These are phyloP conservation scores for Pseudogymnoascus sp. DNA, from an alignment of 2,329 filamentous ascomycete genomes.

Conservation along the genomic window DNA sequence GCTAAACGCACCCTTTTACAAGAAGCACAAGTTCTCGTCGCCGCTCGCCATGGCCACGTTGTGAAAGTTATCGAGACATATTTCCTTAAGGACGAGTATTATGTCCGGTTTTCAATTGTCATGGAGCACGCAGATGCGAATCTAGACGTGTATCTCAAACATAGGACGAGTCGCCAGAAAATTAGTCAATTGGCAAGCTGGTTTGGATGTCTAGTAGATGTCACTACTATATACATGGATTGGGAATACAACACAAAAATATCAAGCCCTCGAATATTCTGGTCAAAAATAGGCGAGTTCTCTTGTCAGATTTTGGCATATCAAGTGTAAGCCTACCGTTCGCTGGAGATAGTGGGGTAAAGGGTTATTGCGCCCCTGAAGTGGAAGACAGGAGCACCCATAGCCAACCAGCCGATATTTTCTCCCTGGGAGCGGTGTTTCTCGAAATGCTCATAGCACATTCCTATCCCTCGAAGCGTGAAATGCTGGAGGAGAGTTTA, in stretches of 20 bases:
- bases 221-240: background rate
- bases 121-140: too few relatives aligned
- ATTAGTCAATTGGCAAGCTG: too few relatives aligned
- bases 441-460: slow-evolving; percentile 12
- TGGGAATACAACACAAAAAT: slow-evolving; percentile 10
- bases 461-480: background rate
- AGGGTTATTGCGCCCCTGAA: slow-evolving; percentile 12
- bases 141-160: too few relatives aligned
- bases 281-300: slow-evolving; percentile 4
- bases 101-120: too few relatives aligned
- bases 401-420: slow-evolving; percentile 9
- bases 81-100: too few relatives aligned
- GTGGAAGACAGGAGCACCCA: background rate
- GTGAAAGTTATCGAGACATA: too few relatives aligned
- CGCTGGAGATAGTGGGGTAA: background rate
- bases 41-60: too few relatives aligned
- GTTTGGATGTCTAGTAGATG: too few relatives aligned
- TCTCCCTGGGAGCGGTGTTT: slow-evolving; percentile 14
- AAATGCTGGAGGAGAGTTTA: background rate
- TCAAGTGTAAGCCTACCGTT: background rate
- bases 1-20: too few relatives aligned
- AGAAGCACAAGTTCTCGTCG: too few relatives aligned
- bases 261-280: slow-evolving; percentile 14
- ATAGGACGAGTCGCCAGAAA: too few relatives aligned
- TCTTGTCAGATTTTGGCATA: slow-evolving; percentile 14